Evolutionary conservation across 768 basidiomycete genomes (phyloP).

Genomic region (Tubosaeta sp.): DNA sequence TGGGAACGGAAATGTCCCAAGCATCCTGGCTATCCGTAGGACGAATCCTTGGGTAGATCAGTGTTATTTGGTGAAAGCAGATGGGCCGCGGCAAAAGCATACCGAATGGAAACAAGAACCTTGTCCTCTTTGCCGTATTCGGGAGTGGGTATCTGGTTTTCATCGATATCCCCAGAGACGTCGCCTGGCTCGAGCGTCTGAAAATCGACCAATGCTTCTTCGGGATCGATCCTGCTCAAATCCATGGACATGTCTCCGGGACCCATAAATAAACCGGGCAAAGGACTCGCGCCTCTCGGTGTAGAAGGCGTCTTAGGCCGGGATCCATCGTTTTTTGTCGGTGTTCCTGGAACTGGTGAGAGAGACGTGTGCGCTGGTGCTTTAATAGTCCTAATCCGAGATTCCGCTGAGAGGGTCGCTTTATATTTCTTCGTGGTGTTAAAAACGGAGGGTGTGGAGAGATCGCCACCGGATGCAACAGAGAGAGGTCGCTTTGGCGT

Average conservation of each 20-base stretch:
- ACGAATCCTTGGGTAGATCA: slow-evolving; percentile 46
- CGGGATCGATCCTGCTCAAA: slow-evolving; percentile 66
- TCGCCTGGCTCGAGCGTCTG: slow-evolving; percentile 68
- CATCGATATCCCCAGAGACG: slow-evolving; percentile 65
- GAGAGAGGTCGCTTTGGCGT: slow-evolving; percentile 54
- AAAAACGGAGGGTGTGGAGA: slow-evolving; percentile 35
- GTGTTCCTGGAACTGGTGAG: slow-evolving; percentile 50
- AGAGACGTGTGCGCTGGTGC: slow-evolving; percentile 27
- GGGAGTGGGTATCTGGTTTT: slow-evolving; percentile 39
- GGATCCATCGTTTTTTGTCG: slow-evolving; percentile 40
- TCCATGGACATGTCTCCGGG: slow-evolving; percentile 64
- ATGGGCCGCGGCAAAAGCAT: slow-evolving; percentile 2
- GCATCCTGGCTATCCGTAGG: slow-evolving; percentile 49
- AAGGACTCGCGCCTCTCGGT: slow-evolving; percentile 49
- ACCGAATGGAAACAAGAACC: slow-evolving; percentile 84
- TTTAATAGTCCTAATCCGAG: slow-evolving; percentile 32
- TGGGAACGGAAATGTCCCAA: slow-evolving; percentile 48
- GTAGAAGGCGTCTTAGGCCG: slow-evolving; percentile 54
- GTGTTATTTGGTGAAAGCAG: too few species aligned
- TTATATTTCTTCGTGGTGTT: slow-evolving; percentile 64
- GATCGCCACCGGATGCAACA: slow-evolving; percentile 28
- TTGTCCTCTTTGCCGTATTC: slow-evolving; percentile 76
- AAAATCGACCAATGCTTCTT: slow-evolving; percentile 73
- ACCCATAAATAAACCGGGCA: slow-evolving; percentile 34
- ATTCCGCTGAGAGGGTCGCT: slow-evolving; percentile 50